A percentile compares a stretch with the other conserved stretches of the same genome.
phyloP scores from a whole-genome alignment of 2,329 filamentous ascomycete genomes.

The Helminthosporium solani region DNA sequence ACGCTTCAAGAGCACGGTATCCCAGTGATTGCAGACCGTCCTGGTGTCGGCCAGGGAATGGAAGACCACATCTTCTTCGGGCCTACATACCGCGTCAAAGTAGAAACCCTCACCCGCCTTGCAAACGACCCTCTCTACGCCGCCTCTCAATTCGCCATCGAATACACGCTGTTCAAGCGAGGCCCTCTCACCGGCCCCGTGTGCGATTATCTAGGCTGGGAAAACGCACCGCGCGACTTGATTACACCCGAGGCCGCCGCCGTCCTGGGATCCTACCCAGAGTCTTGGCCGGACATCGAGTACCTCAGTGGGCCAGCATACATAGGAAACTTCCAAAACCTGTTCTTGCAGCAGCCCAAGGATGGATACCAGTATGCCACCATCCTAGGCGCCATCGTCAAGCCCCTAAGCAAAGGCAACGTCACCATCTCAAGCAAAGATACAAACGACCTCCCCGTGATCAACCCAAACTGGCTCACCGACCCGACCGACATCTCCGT shows the following conservation, averaged over 20 bases:
- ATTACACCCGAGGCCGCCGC: conserved; percentile 9
- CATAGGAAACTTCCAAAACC: conserved; percentile 21
- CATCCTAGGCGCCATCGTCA: conserved; percentile 32
- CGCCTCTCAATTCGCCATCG: conserved; percentile 14
- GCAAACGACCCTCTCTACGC: conserved; percentile 5
- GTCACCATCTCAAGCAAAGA: conserved; percentile 35
- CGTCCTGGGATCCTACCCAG: conserved; percentile 14
- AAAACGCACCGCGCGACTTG: conserved; percentile 19
- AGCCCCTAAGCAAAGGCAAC: conserved; percentile 38
- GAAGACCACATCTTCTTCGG: conserved; percentile 24
- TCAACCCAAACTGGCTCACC: conserved; percentile 42
- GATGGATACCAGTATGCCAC: conserved; percentile 35
- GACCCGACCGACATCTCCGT: conserved; percentile 33
- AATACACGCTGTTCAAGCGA: conserved; percentile 12
- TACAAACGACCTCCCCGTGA: conserved; percentile 26
- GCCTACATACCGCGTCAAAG: conserved; percentile 18
- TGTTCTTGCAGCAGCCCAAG: conserved; percentile 21
- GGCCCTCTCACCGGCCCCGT: conserved; percentile 23
- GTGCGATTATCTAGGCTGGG: conserved; percentile 27
- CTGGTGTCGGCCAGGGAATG: conserved; percentile 31
- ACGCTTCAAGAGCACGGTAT: conserved; percentile 21
- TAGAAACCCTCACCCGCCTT: conserved; percentile 3
- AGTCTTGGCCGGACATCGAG: conserved; percentile 31
- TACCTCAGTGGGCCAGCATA: conserved; percentile 20
- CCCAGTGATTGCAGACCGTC: conserved; percentile 18